phyloP scores from a whole-genome alignment of 208 protist genomes.

The Crithidia brevicula region DNA sequence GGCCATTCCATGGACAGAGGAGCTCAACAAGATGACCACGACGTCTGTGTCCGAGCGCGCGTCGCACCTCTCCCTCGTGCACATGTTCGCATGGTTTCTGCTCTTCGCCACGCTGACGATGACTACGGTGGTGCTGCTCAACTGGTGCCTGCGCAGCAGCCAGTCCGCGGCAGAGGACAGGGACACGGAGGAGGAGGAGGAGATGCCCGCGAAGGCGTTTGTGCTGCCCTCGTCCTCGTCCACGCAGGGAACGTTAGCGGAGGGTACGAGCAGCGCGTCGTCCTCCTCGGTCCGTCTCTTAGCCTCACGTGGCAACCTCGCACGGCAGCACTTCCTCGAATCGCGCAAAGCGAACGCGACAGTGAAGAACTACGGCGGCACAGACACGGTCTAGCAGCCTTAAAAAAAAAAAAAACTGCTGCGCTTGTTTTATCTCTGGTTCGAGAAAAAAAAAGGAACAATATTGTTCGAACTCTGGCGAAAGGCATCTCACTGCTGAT shows the following conservation, averaged over 20 bases:
- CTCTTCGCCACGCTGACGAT: conserved; percentile 46
- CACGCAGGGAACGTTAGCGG: conserved; percentile 1
- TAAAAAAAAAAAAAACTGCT: not conserved
- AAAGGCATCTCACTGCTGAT: not conserved
- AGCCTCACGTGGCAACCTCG: conserved; percentile 51
- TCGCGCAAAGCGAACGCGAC: conserved; percentile 35
- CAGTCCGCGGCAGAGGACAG: conserved; percentile 20
- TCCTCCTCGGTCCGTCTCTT: conserved; percentile 32
- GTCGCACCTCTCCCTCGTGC: conserved; percentile 26
- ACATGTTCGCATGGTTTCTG: conserved; percentile 41
- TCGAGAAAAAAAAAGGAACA: too few relatives aligned
- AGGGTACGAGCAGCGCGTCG: not conserved
- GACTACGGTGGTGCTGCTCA: conserved; percentile 45
- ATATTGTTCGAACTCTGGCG: not conserved
- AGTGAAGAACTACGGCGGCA: conserved; percentile 27
- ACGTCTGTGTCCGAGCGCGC: conserved; percentile 27
- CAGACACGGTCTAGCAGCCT: conserved; percentile 14
- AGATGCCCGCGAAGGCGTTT: conserved; percentile 26
- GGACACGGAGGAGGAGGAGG: conserved; percentile 21
- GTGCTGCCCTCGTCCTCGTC: conserved; percentile 1
- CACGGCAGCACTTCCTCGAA: conserved; percentile 73
- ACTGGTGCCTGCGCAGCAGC: conserved; percentile 48
- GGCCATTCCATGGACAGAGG: conserved; percentile 3
- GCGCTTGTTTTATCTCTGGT: too few relatives aligned
- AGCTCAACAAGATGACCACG: conserved; percentile 16